Evolutionary conservation across 2,329 filamentous ascomycete species (phyloP), one percentile per base, ranked within the genome.

Genomic region (Fusarium tupiense): DNA sequence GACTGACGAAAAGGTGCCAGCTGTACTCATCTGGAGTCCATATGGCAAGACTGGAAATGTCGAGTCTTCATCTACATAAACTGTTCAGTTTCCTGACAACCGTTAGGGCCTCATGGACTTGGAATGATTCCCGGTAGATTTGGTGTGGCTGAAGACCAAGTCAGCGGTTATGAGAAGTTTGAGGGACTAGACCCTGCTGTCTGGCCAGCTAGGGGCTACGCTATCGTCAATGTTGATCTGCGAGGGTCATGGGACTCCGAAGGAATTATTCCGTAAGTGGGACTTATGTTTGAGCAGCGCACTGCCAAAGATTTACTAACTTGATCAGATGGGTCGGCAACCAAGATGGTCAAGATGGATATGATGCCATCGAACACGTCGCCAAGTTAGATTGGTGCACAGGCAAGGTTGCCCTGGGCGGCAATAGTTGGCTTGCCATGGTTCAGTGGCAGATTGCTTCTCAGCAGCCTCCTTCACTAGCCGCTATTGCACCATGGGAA

Each of bases 31-130:
- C 17, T 67, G 64, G 60, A 47, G 50, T 17, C 64, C 64, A 6
- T 64, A 67, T 14, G 64, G 64, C 22, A 67, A 67, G 37, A 64
- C 59, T 19, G 64, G 64, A 40, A 64, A 64, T 43, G 64, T 49
- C 53, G 31, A 11, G n/a, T 8, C 20, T 31, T 20, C 11, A n/a
- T 10, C 3, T 6, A 0, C 0, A 13, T 8, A 35, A 0, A 5
- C 8, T 1, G 16, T 14, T 10, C 8, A 24, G 2, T 4, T 2
- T 10, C 2, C 24, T 44, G 9, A 24, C 10, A 5, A 10, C 16
- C 1, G 11, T 11, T 2, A 66, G 64, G 63, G 1, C 58, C 63
- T 8, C 58, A 66, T 19, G 47, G 63, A 3, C 59, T 66, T 4
- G 59, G 41, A 2, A 66, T 66, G 63, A 54, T 66, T 16, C 47